Conservation (phyloP, 129 eudicot species). For the Rutidosis leptorrhynchoides region DNA sequence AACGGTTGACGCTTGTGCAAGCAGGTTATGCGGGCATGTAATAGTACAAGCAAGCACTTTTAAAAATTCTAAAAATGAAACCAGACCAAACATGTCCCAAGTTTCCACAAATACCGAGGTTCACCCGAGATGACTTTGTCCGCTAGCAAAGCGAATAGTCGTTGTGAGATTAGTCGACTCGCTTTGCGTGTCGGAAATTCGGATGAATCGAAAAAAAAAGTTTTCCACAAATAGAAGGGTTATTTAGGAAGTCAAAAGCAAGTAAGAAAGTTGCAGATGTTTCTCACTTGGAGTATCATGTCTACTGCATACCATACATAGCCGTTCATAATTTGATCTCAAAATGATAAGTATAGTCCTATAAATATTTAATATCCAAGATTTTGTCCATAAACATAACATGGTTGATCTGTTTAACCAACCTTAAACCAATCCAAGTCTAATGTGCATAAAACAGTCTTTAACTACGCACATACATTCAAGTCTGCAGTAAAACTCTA, state of each 20-base stretch:
- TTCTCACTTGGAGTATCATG: background rate
- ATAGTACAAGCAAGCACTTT: background rate
- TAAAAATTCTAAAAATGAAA: too few relatives aligned
- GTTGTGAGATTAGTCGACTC: too few relatives aligned
- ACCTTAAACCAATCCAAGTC: background rate
- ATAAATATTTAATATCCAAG: background rate
- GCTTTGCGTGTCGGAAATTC: too few relatives aligned
- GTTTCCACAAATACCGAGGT: too few relatives aligned
- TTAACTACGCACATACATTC: background rate
- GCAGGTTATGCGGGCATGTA: background rate
- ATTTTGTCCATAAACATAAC: background rate
- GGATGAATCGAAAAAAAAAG: too few relatives aligned
- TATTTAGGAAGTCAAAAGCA: background rate
- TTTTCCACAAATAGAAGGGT: background rate
- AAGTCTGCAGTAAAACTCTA: background rate
- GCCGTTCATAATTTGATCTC: background rate
- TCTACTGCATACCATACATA: background rate
- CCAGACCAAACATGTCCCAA: background rate
- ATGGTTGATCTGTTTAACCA: slow-evolving; percentile 1
- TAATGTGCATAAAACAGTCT: background rate
- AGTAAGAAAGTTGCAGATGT: background rate
- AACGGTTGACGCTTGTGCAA: background rate
- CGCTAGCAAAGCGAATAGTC: too few relatives aligned
- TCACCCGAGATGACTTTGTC: too few relatives aligned
- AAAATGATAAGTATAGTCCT: background rate